Evolutionary conservation across 1,139 yeast genomes (phyloP), one percentile per base, ranked within the genome.

Genomic region (Debaryomyces fabryi): DNA sequence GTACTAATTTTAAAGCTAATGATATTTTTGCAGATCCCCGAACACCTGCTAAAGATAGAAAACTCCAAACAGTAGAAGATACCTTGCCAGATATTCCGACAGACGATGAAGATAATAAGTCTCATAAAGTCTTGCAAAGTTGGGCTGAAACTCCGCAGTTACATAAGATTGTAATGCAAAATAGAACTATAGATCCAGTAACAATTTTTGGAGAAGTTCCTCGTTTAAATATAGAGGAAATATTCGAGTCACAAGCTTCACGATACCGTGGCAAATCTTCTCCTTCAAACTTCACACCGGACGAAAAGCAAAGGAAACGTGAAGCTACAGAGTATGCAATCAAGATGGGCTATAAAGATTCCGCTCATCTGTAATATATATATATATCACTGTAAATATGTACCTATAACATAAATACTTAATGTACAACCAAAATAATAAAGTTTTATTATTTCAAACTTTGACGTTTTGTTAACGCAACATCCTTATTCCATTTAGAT

Each of bases 121-220:
- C 57, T 18, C 54, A 57, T 30, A 63, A 61, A 25, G 77, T 83
- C 6, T 63, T 87, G 34, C 79, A 82, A 50, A 79, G 78, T 35
- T 88, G 96, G 96, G 96, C 93, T 1, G 76, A 78, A 49, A 77
- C 89, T 0, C 87, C 89, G 1, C 83, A 79, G 51, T 70, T 86
- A 41, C 76, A 78, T 37, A 69, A 69, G 46, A 69, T 78, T 35
- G 71, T 89, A 39, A 64, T 76, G 39, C 68, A 74, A 42, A 96
- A 88, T 62, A 82, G 79, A 52, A 65, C 68, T 16, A 69, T 86
- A 49, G 86, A 91, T 61, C 96, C 97, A 0, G 82, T 78, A 47
- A 63, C 76, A 3, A 80, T 91, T 1, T 91, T 92, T 72, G 97
- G 97, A 0, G 87, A 88, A 12, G 79, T 87, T 23, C 86, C 88